Evolutionary conservation across 306 rosid genomes (phyloP).

Genomic region (Casuarina equisetifolia): DNA sequence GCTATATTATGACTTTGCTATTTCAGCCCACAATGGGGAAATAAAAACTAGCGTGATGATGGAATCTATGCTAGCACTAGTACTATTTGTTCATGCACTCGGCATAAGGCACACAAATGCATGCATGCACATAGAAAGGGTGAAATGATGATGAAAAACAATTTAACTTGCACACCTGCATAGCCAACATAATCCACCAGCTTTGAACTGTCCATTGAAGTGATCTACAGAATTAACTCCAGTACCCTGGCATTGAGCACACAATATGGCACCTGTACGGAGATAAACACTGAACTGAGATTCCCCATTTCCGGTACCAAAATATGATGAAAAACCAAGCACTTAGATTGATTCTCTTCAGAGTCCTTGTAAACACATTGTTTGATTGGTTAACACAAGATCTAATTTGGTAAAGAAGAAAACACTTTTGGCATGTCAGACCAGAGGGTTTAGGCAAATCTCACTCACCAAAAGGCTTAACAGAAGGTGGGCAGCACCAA

Average conservation of each 20-base stretch:
- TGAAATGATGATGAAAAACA: background rate
- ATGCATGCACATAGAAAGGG: background rate
- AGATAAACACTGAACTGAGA: conserved; percentile 18
- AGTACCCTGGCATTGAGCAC: conserved; percentile 77
- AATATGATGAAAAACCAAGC: background rate
- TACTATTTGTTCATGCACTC: background rate
- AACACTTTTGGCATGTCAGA: background rate
- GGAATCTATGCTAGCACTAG: background rate
- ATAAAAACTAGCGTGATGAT: background rate
- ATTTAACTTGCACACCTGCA: conserved; percentile 68
- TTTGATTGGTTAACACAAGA: background rate
- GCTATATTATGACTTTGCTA: background rate
- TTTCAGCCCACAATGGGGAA: background rate
- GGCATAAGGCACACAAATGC: conserved; percentile 1
- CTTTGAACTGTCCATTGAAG: conserved; percentile 90
- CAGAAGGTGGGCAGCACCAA: background rate
- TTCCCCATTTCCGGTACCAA: conserved; percentile 4
- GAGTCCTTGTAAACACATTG: background rate
- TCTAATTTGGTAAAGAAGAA: background rate
- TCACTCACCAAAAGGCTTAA: background rate
- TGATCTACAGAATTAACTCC: conserved; percentile 92
- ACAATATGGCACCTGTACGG: conserved; percentile 58
- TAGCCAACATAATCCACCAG: conserved; percentile 92
- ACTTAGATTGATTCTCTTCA: background rate
- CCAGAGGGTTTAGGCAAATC: background rate